Evolutionary conservation across 2,329 filamentous ascomycete genomes (phyloP).

Genomic region (Fonsecaea nubica): DNA sequence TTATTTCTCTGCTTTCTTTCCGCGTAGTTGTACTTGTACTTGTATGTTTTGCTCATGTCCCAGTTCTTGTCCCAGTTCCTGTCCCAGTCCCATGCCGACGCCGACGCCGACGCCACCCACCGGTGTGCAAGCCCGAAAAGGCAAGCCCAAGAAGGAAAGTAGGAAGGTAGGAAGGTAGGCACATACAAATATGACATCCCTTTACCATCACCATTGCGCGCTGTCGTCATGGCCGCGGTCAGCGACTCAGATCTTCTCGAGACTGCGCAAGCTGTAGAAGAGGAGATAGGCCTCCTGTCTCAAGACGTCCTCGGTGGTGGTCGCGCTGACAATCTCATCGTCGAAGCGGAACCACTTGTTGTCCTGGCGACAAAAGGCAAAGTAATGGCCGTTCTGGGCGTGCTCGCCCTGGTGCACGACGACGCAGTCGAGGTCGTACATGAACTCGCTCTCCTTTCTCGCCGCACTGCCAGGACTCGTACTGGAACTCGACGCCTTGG

Average conservation of each 20-base stretch:
- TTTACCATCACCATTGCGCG: too few species aligned
- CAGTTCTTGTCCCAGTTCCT: too few species aligned
- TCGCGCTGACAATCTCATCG: slow-evolving; percentile 88
- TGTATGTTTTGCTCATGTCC: too few species aligned
- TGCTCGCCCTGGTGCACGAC: slow-evolving; percentile 81
- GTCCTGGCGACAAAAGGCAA: slow-evolving; percentile 74
- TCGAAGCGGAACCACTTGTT: slow-evolving; percentile 92
- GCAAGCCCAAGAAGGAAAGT: too few species aligned
- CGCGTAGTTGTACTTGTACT: too few species aligned
- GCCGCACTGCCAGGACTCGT: neutral
- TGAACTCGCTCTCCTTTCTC: slow-evolving; percentile 62
- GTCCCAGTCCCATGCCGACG: too few species aligned
- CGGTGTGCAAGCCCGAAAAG: too few species aligned
- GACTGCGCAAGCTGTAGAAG: slow-evolving; percentile 68
- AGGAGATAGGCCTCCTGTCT: slow-evolving; percentile 86
- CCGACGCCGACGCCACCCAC: too few species aligned
- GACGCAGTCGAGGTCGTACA: slow-evolving; percentile 86
- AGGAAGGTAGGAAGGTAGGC: too few species aligned
- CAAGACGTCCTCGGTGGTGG: slow-evolving; percentile 82
- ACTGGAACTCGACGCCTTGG: neutral
- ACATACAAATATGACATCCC: too few species aligned
- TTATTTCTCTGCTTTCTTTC: too few species aligned
- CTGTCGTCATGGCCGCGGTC: neutral
- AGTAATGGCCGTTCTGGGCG: slow-evolving; percentile 87
- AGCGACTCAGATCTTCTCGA: slow-evolving; percentile 26